Base-by-base conservation (phyloP, 192 early-diverging fungal species). In the Coemansia sp. region DNA sequence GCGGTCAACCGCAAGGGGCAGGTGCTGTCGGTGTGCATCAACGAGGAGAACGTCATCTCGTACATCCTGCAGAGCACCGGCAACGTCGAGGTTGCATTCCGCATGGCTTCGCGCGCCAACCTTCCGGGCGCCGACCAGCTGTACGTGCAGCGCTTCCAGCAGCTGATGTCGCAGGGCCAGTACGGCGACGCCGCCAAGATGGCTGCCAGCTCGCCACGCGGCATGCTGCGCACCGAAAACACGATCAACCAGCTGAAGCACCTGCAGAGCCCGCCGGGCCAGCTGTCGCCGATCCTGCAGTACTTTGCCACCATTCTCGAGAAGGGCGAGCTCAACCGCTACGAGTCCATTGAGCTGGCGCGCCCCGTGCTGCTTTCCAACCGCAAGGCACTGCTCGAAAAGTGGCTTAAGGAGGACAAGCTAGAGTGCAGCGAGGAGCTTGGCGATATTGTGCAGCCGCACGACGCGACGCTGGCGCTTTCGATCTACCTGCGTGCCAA, bases 341-440 rank as follows among this genome's bases (percentile, higher is more conserved):
- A 86, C 72, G 96, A 99, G 72, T 92, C 93, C 9, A 72, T 99
- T 23, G 92, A 96, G 65, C 81, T 99, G 11, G 91, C 93, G 28
- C 82, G 85, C 48, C 94, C 94, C 4, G 94, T 97, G 29, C 75
- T 97, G 24, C 79, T 81, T 15, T 93, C 95, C 60, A 87, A 85
- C 40, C 84, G 91, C 46, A 99, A 95, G 65, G 84, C 94, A 44
- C 58, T 99, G 50, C 73, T 99, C 18, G 94, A 99, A 58, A 97
- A 94, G 66, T 99, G 94, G 94, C 79, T 99, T 49, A 96, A 96
- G 72, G 94, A 97, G 67, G 96, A 99, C 72, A 99, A 99, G 65
- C 80, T 99, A 9, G 89, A 94, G 52, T 96, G 94, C 79, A 95
- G 90, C 69, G 96, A 99, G 66, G 96, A 99, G 60, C 80, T 99